phyloP scores from a whole-genome alignment of 2,329 filamentous ascomycete genomes.

The Alternaria triticina region DNA sequence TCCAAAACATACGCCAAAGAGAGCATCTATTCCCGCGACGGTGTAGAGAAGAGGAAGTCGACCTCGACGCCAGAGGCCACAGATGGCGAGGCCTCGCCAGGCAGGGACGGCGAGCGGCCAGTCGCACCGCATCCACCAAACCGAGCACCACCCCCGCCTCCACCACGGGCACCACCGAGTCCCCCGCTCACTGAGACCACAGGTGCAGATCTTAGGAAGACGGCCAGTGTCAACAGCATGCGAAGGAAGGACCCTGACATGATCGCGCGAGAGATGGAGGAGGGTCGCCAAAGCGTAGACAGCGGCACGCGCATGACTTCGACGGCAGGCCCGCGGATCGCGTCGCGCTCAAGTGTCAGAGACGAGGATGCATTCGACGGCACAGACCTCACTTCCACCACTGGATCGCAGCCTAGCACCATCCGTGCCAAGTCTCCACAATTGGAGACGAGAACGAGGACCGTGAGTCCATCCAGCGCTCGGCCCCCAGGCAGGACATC shows the following conservation, averaged over 20 bases:
- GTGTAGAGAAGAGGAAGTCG: conserved; percentile 38
- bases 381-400: conserved; percentile 53
- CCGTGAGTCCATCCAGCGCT: conserved; percentile 31
- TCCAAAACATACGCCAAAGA: conserved; percentile 94
- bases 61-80: conserved; percentile 51
- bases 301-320: conserved; percentile 45
- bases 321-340: conserved; percentile 44
- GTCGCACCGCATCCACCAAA: conserved; percentile 19
- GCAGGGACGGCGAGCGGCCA: conserved; percentile 23
- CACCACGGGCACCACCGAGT: conserved; percentile 52
- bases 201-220: conserved; percentile 52
- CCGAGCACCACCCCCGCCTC: conserved; percentile 23
- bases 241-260: conserved; percentile 47
- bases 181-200: conserved; percentile 54
- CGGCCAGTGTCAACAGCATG: conserved; percentile 54
- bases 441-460: conserved; percentile 26
- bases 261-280: conserved; percentile 45
- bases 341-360: conserved; percentile 53
- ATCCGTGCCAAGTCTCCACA: conserved; percentile 41
- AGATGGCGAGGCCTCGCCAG: conserved; percentile 46
- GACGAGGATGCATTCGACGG: conserved; percentile 46
- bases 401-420: conserved; percentile 50
- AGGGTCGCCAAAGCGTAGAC: conserved; percentile 52
- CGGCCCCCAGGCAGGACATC: conserved; percentile 31
- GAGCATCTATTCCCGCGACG: conserved; percentile 67